These are phyloP conservation scores for Fusarium sarcochroum DNA, from an alignment of 2,329 filamentous ascomycete species.

Conservation along the genomic window DNA sequence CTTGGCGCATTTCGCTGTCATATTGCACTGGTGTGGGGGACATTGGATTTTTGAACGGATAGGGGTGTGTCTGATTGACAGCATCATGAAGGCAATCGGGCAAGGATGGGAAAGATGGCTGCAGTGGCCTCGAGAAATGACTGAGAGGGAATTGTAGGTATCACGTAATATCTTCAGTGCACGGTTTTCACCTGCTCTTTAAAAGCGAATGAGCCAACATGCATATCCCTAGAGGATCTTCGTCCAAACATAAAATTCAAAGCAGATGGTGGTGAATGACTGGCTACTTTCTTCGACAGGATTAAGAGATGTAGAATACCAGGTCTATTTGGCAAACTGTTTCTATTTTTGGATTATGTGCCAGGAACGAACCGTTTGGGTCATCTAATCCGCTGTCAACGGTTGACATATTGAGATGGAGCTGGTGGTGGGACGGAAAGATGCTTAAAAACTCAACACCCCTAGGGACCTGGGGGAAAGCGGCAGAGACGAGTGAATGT, in stretches of 20 bases:
- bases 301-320: not conserved
- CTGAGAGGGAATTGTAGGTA: not conserved
- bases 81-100: not conserved
- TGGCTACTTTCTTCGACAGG: too few relatives aligned
- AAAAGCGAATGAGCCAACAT: not conserved
- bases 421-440: not conserved
- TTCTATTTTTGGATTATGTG: not conserved
- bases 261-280: too few relatives aligned
- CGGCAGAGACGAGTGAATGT: not conserved
- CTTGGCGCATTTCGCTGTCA: not conserved
- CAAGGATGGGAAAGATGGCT: conserved; percentile 6
- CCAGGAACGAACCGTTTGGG: not conserved
- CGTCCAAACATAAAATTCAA: too few relatives aligned
- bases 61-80: not conserved
- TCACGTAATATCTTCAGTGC: not conserved
- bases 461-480: not conserved
- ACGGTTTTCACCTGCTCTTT: not conserved
- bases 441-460: not conserved
- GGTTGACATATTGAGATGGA: not conserved
- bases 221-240: too few relatives aligned
- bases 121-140: not conserved
- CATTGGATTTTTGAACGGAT: conserved; percentile 1
- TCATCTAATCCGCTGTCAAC: not conserved
- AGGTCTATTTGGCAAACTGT: not conserved
- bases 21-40: not conserved